phyloP scores from a whole-genome alignment of 2,329 filamentous ascomycete genomes.

The Elsinoe necatrix region DNA sequence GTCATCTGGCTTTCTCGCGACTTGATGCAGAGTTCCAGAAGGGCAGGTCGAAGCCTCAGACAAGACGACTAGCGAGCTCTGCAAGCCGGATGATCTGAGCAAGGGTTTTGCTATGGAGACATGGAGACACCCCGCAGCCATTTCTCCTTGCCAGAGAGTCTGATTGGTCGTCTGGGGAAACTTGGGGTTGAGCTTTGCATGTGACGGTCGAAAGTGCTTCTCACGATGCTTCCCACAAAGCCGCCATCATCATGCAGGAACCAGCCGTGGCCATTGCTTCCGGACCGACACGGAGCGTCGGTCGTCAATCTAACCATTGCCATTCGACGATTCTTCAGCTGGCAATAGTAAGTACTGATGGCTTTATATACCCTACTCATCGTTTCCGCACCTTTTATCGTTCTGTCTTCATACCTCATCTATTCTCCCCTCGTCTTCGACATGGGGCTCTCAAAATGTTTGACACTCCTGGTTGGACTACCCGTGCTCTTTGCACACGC shows the following conservation, averaged over 20 bases:
- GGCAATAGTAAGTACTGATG: conserved; percentile 2
- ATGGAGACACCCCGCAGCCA: not conserved
- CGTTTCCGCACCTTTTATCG: not conserved
- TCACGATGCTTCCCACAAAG: not conserved
- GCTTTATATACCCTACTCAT: conserved; percentile 4
- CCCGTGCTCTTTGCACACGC: not conserved
- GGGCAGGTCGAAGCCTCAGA: not conserved
- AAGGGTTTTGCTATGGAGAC: not conserved
- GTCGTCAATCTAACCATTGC: not conserved
- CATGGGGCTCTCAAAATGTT: conserved; percentile 1
- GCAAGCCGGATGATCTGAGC: conserved; percentile 3
- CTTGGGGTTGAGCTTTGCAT: not conserved
- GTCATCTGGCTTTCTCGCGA: not conserved
- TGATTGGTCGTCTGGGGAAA: not conserved
- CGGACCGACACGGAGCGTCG: conserved; percentile 10
- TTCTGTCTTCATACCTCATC: not conserved
- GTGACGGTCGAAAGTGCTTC: not conserved
- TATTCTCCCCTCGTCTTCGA: not conserved
- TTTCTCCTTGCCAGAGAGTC: not conserved
- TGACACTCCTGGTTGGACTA: not conserved
- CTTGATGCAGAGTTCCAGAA: conserved; percentile 2
- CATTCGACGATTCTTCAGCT: not conserved
- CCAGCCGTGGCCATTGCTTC: conserved; percentile 2
- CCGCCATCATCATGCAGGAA: conserved; percentile 2
- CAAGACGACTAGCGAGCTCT: not conserved